Percentiles rank a stretch among this genome's conserved stretches.
These are phyloP conservation scores for Heteromeles arbutifolia DNA, from an alignment of 306 rosid species.

Conservation along the genomic window DNA sequence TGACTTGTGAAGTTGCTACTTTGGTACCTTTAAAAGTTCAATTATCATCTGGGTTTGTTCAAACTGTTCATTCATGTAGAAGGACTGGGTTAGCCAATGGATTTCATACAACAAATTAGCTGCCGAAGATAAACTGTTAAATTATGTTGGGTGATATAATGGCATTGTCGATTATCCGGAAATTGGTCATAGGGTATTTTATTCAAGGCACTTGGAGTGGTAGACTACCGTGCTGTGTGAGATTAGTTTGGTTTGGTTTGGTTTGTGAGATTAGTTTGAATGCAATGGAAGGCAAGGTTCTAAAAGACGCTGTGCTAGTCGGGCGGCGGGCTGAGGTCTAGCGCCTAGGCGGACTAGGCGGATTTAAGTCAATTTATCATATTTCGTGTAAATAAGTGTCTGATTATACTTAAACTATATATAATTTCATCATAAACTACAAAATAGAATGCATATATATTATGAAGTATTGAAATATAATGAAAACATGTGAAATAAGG, in stretches of 20 bases:
- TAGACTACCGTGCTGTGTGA: not conserved
- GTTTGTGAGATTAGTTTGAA: not conserved
- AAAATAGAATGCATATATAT: no score
- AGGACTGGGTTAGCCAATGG: not conserved
- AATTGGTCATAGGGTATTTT: not conserved
- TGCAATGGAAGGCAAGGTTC: not conserved
- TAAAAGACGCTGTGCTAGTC: no score
- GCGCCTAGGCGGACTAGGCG: no score
- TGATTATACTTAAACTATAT: no score
- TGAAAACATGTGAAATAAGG: no score
- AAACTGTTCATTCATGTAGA: not conserved
- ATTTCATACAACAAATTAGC: not conserved
- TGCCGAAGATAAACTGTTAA: not conserved
- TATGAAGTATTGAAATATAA: no score
- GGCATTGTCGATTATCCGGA: not conserved
- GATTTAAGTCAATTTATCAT: no score
- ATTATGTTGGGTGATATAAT: not conserved
- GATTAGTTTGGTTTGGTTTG: not conserved
- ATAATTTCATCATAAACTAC: no score
- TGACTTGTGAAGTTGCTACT: not conserved
- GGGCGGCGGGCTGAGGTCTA: no score
- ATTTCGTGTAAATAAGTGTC: no score
- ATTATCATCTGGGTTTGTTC: not conserved
- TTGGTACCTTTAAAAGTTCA: no score
- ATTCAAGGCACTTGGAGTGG: not conserved